Conservation (phyloP, 352 stramenopile genomes). For the Elongisporangium prolatum region DNA sequence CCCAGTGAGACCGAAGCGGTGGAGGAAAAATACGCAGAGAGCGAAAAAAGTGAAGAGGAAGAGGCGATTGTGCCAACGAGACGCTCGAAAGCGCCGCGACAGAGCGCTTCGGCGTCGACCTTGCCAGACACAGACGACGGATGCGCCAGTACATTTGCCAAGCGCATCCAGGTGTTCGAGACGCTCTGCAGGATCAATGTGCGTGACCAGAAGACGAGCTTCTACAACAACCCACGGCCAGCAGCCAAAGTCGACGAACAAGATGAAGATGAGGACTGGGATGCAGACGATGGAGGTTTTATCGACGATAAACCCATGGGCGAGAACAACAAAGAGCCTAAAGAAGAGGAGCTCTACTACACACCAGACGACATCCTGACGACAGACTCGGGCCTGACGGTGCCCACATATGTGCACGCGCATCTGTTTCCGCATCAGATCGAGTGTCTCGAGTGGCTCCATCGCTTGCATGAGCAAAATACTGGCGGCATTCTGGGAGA, state of each 20-base stretch:
- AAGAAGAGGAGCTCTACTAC: constrained; percentile 25
- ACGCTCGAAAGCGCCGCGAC: not conserved
- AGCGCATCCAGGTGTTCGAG: constrained; percentile 25
- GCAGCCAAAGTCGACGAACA: constrained; percentile 5
- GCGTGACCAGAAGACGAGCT: constrained; percentile 19
- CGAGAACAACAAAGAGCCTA: constrained; percentile 6
- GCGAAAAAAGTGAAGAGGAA: not conserved
- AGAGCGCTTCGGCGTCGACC: not conserved
- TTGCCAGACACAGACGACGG: constrained; percentile 23
- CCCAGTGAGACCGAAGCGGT: constrained; percentile 1
- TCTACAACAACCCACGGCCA: constrained; percentile 37
- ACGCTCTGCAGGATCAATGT: constrained; percentile 19
- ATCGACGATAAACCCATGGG: constrained; percentile 13
- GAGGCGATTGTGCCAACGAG: not conserved
- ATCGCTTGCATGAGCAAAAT: constrained; percentile 93
- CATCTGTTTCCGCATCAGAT: constrained; percentile 93
- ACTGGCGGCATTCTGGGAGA: constrained; percentile 96
- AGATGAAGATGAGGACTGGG: constrained; percentile 5
- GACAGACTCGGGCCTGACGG: constrained; percentile 60
- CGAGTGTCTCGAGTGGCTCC: constrained; percentile 96
- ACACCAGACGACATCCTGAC: constrained; percentile 41
- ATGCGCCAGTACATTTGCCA: constrained; percentile 11
- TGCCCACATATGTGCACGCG: constrained; percentile 66
- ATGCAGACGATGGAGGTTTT: constrained; percentile 30
- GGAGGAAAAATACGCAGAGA: constrained; percentile 8